Evolutionary conservation across 2,329 filamentous ascomycete species (phyloP).

Genomic region (Venturia asperata): DNA sequence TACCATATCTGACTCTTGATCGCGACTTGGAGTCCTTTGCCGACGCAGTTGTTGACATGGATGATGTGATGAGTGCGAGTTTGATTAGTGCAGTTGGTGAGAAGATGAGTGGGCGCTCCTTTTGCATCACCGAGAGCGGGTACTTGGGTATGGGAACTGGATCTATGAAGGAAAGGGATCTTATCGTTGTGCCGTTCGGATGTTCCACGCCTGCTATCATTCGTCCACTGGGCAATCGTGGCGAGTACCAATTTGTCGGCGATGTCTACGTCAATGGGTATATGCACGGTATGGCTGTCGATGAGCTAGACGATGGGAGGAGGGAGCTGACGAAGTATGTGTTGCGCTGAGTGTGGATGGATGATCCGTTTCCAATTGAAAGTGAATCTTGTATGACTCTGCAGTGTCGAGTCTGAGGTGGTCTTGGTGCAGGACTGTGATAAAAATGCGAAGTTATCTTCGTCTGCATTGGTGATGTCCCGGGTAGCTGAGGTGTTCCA

Average conservation of each 20-base stretch:
- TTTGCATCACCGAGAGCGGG: constrained; percentile 23
- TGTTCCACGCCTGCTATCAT: constrained; percentile 33
- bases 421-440: no score
- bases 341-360: constrained; percentile 15
- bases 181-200: constrained; percentile 32
- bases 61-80: constrained; percentile 19
- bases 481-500: no score
- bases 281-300: constrained; percentile 31
- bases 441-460: no score
- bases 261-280: constrained; percentile 33
- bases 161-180: constrained; percentile 28
- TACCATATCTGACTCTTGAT: constrained; percentile 23
- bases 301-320: constrained; percentile 21
- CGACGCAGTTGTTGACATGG: constrained; percentile 12
- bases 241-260: constrained; percentile 30
- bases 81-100: constrained; percentile 24
- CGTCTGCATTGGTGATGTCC: no score
- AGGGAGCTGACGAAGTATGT: constrained; percentile 20
- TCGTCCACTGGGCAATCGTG: constrained; percentile 24
- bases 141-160: constrained; percentile 31
- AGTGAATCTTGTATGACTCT: no score
- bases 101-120: constrained; percentile 25
- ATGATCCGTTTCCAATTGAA: no score
- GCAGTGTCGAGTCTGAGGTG: no score
- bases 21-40: constrained; percentile 21